Evolutionary conservation across 148 eudicot species (phyloP), one percentile per base, ranked within the genome.

Genomic region (Polygonum maritimum): DNA sequence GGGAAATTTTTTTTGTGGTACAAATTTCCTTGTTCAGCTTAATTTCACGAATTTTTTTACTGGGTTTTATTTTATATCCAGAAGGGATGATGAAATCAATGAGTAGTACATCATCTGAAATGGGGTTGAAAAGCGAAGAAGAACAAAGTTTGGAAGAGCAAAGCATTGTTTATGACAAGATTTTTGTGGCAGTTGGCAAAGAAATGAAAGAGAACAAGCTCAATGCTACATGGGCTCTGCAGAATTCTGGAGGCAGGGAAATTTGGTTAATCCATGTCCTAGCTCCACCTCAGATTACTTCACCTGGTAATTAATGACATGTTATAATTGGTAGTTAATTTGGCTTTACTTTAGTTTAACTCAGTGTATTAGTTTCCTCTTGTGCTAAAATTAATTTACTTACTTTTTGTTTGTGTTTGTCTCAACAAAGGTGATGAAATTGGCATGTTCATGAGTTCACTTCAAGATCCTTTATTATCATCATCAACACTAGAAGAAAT

Each of bases 171-270:
- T 86, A 85, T 21, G 87, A 91, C 44, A 83, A 38, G 77, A 72
- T 94, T 21, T 85, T 52, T 78, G 85, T 82, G 31, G 87, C 87
- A 73, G 87, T 85, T 3, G 78, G 85, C 16, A 82, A 80, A 35
- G 83, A 80, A 35, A 47, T 82, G 16, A 85, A 85, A 74, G 78
- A 80, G 21, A 80, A 79, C 74, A 78, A 78, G 58, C 78, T 78
- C 33, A 74, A 70, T 73, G 49, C 82, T n/a, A 40, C 12, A 49
- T 85, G 87, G 87, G 87, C 85, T 71, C 58, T 85, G 76, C 85
- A 85, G 49, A 80, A 76, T 40, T 85, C 83, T 38, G 70, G 76
- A 31, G 87, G 85, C 55, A 82, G 73, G 77, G 76, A 78, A 39
- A 80, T 85, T 12, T 85, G 87, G 65, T 75, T 85, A 2, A 7